Evolutionary conservation across 169 alveolate species (phyloP), one percentile per base, ranked within the genome.

Genomic region (Blepharisma undulans): DNA sequence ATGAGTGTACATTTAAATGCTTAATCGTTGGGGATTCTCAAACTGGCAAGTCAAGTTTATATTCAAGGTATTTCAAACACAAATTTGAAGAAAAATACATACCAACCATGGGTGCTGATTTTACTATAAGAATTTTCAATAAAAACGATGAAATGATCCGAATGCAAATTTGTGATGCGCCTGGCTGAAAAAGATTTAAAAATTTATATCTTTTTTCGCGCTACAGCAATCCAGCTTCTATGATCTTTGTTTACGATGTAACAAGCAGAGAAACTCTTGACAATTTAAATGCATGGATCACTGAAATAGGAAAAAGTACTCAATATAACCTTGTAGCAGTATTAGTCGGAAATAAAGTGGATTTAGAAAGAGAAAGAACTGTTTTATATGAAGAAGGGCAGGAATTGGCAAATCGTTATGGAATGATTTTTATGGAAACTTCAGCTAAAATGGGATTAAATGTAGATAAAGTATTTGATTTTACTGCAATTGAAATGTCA

Each of bases 251-350:
- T 32, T 90, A 90, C 66, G 93, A 90, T 84, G 48, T 84, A 10
- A 82, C 81, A 29, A 60, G 66, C 7, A 59, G 33, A 18, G 82
- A 81, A 30, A 48, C 77, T 22, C 84, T 90, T 66, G 91, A 90
- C 0, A 72, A 60, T 36, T 78, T 90, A 27, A 76, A 84, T 48
- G 74, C n/a, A 76, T 90, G 93, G 93, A 92, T 99, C 60, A 98
- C 97, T 61, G 99, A 99, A 92, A 99, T 98, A 29, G 97, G 98
- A 76, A 98, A 98, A 80, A 98, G 98, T 92, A 98, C 99, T 30
- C 97, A 98, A 79, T 98, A 99, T 30, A 98, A 98, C 90, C 98
- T 98, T 98, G 97, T 98, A 22, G 98, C 98, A 80, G 97, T 74
- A 8, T 29, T 74, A 25, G 12, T 74, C 0, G 80, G 80, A 4